Conservation (phyloP, 768 basidiomycete species). For the Chlorophyllum brunneum region DNA sequence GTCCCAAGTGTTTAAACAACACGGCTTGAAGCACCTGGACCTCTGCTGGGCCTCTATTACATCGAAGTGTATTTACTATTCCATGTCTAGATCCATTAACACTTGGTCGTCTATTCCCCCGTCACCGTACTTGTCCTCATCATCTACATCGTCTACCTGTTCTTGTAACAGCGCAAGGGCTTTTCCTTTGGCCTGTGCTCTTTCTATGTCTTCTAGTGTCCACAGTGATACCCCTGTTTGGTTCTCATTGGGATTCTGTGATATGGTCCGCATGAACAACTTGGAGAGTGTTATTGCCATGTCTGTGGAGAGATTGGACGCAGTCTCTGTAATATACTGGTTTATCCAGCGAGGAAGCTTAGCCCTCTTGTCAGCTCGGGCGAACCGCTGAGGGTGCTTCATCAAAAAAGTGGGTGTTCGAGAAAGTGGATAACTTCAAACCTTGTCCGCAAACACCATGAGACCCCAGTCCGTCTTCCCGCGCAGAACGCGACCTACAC, state of each 20-base stretch:
- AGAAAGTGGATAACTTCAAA: constrained; percentile 23
- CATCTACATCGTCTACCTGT: constrained; percentile 35
- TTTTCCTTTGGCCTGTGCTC: constrained; percentile 78
- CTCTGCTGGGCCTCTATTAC: background rate
- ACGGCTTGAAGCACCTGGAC: background rate
- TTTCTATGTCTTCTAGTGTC: constrained; percentile 90
- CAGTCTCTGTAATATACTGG: constrained; percentile 98
- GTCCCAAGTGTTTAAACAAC: background rate
- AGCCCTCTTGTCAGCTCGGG: constrained; percentile 87
- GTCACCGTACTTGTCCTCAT: constrained; percentile 63
- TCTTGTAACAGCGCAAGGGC: constrained; percentile 53
- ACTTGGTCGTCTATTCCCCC: constrained; percentile 64
- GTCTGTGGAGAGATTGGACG: constrained; percentile 96
- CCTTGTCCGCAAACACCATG: constrained; percentile 99
- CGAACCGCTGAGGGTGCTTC: constrained; percentile 63
- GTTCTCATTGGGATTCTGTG: constrained; percentile 95
- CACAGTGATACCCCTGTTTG: constrained; percentile 93
- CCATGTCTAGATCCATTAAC: constrained; percentile 44
- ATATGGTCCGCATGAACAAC: constrained; percentile 97
- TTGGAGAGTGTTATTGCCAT: constrained; percentile 95
- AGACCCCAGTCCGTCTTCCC: constrained; percentile 99
- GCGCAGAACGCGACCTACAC: constrained; percentile 94
- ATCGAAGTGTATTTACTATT: background rate
- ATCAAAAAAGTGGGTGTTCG: background rate
- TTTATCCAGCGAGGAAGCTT: constrained; percentile 99